Percentiles rank a stretch among this genome's conserved stretches.
These are phyloP conservation scores for Betula pendula DNA, from an alignment of 306 rosid species.

Conservation along the genomic window DNA sequence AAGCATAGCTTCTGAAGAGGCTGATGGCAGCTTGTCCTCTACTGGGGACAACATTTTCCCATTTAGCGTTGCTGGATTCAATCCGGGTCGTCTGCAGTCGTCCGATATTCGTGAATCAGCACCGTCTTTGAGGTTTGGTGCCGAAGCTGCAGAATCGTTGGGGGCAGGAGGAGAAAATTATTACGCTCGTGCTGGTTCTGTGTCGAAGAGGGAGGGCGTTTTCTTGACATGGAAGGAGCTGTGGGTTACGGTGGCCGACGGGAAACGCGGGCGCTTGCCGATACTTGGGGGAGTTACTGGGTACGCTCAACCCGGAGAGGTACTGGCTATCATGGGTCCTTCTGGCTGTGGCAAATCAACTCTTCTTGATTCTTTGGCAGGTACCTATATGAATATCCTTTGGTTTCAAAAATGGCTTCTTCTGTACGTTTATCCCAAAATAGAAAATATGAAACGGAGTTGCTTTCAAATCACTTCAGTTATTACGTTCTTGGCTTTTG, in stretches of 20 bases:
- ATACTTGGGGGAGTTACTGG: constrained; percentile 41
- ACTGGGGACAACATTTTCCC: constrained; percentile 17
- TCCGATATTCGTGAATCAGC: background rate
- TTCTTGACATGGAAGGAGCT: constrained; percentile 39
- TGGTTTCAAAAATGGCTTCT: too few species aligned
- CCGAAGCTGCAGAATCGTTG: background rate
- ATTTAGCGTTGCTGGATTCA: constrained; percentile 17
- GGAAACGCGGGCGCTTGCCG: constrained; percentile 14
- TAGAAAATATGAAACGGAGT: too few species aligned
- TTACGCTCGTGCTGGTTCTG: background rate
- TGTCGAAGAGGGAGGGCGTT: background rate
- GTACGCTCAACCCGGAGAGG: constrained; percentile 62
- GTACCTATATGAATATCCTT: constrained; percentile 6
- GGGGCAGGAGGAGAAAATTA: background rate
- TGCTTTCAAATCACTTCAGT: too few species aligned
- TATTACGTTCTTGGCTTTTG: too few species aligned
- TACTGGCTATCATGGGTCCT: constrained; percentile 80
- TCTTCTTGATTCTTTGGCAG: constrained; percentile 72
- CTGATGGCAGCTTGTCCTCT: background rate
- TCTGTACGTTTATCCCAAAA: too few species aligned
- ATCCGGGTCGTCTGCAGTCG: background rate
- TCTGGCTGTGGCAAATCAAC: constrained; percentile 75
- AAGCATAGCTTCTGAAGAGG: constrained; percentile 13
- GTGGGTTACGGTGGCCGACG: constrained; percentile 29
- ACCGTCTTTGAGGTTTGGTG: background rate